Base-by-base conservation (phyloP, 257 asterid genomes). In the Vinca minor region DNA sequence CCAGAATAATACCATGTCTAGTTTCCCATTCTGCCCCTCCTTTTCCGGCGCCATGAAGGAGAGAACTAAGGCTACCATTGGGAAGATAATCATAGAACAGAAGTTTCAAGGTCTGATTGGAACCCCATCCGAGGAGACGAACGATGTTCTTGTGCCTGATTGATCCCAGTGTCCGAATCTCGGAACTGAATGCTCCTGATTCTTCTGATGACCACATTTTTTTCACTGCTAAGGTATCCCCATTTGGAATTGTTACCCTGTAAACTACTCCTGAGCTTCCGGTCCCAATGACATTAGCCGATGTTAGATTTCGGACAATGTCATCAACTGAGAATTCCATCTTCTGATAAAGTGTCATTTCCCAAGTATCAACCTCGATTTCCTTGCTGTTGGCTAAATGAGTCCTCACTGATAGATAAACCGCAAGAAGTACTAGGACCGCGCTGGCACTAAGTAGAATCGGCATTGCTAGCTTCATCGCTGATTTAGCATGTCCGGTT, bases 191-290 rank as follows among this genome's bases (percentile, higher is more conserved):
- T 1, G 94, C 91, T 18, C 85, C 95, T 18, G 91, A 75, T 76
- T 80, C 96, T 39, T 89, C 94, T 1, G 91, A 73, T 10, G 98
- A 87, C 97, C 98, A 92, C 97, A 92, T 89, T 71, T 92, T 89
- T 76, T 92, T 89, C 56, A 92, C 93, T 0, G 98, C 97, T 23
- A 89, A 60, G 14, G 78, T 75, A 65, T 69, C 87, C 69, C 96
- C 98, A 48, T 71, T 79, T 10, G 87, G 89, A 15, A 76, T 79
- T 48, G 76, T 84, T 41, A 92, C 96, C 75, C 78, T 74, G 52
- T 89, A 92, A 41, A 92, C 98, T 8, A 92, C 98, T 12, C 97
- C 98, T 0, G 98, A 92, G 86, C 98, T 89, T 34, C 98, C 98
- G 0, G 97, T 92, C 25, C 98, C 98, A 26, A 92, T 81, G 48